Conservation (phyloP, 83 land plant species). For the Picea engelmannii region DNA sequence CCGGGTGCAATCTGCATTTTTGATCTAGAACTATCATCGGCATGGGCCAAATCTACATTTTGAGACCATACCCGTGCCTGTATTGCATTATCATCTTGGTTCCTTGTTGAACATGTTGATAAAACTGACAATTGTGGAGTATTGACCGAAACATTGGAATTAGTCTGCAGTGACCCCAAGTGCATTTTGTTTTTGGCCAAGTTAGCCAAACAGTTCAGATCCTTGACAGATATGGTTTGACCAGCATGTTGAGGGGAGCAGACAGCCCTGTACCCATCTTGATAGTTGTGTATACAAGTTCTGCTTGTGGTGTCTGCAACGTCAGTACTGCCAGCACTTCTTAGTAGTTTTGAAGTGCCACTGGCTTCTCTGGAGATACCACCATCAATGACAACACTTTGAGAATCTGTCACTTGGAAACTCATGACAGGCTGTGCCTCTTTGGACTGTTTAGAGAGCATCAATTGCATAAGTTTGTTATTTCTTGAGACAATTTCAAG, state of each 20-base stretch:
- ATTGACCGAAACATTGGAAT: background rate
- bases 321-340: constrained; percentile 26
- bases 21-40: constrained; percentile 5
- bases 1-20: constrained; percentile 1
- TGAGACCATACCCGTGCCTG: background rate
- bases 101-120: constrained; percentile 7
- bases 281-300: constrained; percentile 24
- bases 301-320: constrained; percentile 25
- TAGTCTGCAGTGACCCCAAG: constrained; percentile 6
- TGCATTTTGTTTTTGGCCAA: constrained; percentile 1
- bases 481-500: constrained; percentile 10
- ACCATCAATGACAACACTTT: constrained; percentile 27
- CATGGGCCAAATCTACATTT: constrained; percentile 14
- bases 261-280: background rate
- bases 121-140: constrained; percentile 4
- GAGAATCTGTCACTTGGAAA: constrained; percentile 22
- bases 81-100: background rate
- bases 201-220: background rate
- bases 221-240: background rate
- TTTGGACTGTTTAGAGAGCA: constrained; percentile 13
- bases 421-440: constrained; percentile 14
- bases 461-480: constrained; percentile 13
- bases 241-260: background rate
- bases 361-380: constrained; percentile 21
- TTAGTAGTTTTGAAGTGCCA: constrained; percentile 25